Evolutionary conservation across 139 green algal genomes (phyloP), one percentile per base, ranked within the genome.

Genomic region (Haematococcus lacustris): DNA sequence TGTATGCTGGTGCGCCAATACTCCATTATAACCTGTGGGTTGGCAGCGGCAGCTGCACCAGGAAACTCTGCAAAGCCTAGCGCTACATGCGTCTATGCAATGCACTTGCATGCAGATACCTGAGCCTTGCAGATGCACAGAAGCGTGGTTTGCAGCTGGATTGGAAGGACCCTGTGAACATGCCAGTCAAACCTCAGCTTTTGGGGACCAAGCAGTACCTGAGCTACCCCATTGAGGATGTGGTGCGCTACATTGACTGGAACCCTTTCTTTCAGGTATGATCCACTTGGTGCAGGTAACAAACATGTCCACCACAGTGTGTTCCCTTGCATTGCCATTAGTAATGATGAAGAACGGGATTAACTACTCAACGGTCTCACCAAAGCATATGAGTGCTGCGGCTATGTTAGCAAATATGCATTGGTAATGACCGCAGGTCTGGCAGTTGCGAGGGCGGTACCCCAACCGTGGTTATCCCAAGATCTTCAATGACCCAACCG

Each of bases 401-500:
- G n/a, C n/a, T n/a, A n/a, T n/a, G n/a, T n/a, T n/a, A n/a, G n/a
- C n/a, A n/a, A n/a, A n/a, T n/a, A n/a, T n/a, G n/a, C n/a, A n/a
- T n/a, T n/a, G n/a, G n/a, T n/a, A n/a, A n/a, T 51, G 28, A 35
- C 4, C 39, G 53, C 81, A 94, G 87, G 93, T 97, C 66, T 99
- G 95, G 95, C 95, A 99, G 87, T 86, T 99, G 70, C 88, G 95
- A 6, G 95, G 95, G 0, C 83, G 95, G 25, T 99, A 99, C 85
- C 95, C 95, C 73, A 99, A 99, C 86, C 89, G 95, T 51, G 94
- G 94, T 71, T 99, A 97, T 79, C 95, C 95, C 67, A 97, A 97
- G 80, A 99, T 99, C 83, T 99, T 99, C 91, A 97, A 99, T 47
- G 95, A 99, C 68, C 84, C 95, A 71, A 96, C 91, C 1, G 95